Evolutionary conservation across 202 grass and related monocot genomes (phyloP).

Genomic region (Zizania palustris): DNA sequence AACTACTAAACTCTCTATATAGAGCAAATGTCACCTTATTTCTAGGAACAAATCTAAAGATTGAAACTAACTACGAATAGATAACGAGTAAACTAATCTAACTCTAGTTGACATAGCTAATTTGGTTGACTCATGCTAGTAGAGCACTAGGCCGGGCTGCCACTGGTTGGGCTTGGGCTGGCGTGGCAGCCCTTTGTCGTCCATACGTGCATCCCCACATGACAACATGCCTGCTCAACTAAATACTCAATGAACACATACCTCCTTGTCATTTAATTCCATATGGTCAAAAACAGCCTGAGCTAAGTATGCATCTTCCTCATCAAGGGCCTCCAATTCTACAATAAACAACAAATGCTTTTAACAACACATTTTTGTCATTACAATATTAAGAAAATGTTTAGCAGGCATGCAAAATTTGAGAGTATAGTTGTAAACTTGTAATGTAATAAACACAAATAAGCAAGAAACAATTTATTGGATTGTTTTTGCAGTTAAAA

Average conservation of each 20-base stretch:
- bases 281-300: conserved; percentile 76
- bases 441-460: neutral
- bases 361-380: conserved; percentile 23
- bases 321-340: conserved; percentile 85
- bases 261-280: conserved; percentile 76
- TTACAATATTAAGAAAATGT: neutral
- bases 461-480: neutral
- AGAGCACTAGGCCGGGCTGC: no score
- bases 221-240: conserved; percentile 2
- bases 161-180: no score
- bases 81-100: no score
- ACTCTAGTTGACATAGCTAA: no score
- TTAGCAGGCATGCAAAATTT: neutral
- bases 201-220: no score
- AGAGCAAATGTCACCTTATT: no score
- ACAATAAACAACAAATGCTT: conserved; percentile 39
- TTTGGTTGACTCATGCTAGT: no score
- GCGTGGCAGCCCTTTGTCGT: no score
- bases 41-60: no score
- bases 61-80: no score
- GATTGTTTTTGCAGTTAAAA: conserved; percentile 18
- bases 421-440: neutral
- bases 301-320: conserved; percentile 92
- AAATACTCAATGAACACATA: conserved; percentile 39
- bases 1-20: no score